These are phyloP conservation scores for Naematelia aurantialba DNA, from an alignment of 768 basidiomycete genomes.

Conservation along the genomic window DNA sequence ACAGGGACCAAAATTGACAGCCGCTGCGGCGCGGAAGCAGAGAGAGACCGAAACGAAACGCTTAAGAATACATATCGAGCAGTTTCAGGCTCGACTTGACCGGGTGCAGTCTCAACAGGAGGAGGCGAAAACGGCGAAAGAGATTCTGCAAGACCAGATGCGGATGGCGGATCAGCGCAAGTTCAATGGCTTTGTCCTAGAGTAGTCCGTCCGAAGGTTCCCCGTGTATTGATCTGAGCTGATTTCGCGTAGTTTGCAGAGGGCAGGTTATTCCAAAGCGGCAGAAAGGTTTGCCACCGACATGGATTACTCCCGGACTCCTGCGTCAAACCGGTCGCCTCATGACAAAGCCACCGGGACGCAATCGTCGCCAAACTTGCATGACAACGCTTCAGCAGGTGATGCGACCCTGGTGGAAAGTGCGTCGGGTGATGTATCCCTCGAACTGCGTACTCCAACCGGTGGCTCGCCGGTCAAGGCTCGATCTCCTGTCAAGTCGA, in stretches of 20 bases:
- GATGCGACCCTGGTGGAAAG: neutral
- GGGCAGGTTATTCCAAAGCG: slow-evolving; percentile 1
- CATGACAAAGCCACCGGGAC: neutral
- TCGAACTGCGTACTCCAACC: slow-evolving; percentile 2
- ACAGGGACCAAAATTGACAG: neutral
- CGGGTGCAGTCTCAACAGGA: neutral
- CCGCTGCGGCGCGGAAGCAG: neutral
- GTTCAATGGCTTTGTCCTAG: neutral
- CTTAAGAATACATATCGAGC: neutral
- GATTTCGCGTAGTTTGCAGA: neutral
- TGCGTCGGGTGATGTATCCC: slow-evolving; percentile 1
- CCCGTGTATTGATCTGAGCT: too few relatives aligned
- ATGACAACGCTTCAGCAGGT: neutral
- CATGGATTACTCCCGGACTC: neutral
- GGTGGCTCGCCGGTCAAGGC: slow-evolving; percentile 4
- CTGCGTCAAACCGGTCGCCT: neutral
- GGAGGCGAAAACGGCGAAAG: neutral
- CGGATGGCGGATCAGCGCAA: neutral
- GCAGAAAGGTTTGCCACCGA: neutral
- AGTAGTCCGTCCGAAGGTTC: slow-evolving; percentile 6
- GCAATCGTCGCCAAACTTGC: neutral
- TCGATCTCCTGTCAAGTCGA: neutral
- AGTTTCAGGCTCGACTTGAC: neutral
- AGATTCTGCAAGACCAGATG: neutral
- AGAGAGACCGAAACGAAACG: neutral